phyloP scores from a whole-genome alignment of 345 rosid species.

The Heritiera littoralis region DNA sequence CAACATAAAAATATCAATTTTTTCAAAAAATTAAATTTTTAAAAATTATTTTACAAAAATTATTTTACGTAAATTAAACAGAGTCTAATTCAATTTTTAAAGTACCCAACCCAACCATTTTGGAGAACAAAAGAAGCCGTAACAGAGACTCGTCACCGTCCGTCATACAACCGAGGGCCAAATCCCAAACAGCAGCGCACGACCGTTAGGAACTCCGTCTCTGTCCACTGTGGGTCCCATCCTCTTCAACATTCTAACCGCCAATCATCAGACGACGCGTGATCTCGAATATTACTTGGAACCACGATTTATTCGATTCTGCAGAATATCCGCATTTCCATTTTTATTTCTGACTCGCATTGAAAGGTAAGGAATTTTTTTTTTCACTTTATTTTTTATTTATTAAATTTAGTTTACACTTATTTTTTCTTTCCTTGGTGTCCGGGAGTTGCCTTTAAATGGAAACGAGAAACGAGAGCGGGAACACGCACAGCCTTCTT shows the following conservation, averaged over 20 bases:
- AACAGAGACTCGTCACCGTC: slow-evolving; percentile 36
- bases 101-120: not conserved
- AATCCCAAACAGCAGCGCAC: slow-evolving; percentile 31
- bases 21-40: too few relatives aligned
- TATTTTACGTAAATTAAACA: too few relatives aligned
- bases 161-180: slow-evolving; percentile 12
- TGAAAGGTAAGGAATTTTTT: slow-evolving; percentile 20
- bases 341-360: not conserved
- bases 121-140: not conserved
- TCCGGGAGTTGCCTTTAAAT: slow-evolving; percentile 28
- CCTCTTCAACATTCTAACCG: fast-evolving
- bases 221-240: slow-evolving; percentile 27
- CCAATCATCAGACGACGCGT: slow-evolving; percentile 24
- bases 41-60: too few relatives aligned
- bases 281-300: slow-evolving; percentile 14
- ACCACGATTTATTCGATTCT: slow-evolving; percentile 20
- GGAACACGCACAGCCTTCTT: slow-evolving; percentile 40
- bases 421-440: not conserved
- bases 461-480: slow-evolving; percentile 41
- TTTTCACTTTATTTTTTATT: too few relatives aligned
- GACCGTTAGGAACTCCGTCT: slow-evolving; percentile 45
- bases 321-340: slow-evolving; percentile 28
- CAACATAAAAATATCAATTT: too few relatives aligned
- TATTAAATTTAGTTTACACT: not conserved
- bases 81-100: not conserved